These are phyloP conservation scores for Ochetophila trinervis DNA, from an alignment of 306 rosid species.

Conservation along the genomic window DNA sequence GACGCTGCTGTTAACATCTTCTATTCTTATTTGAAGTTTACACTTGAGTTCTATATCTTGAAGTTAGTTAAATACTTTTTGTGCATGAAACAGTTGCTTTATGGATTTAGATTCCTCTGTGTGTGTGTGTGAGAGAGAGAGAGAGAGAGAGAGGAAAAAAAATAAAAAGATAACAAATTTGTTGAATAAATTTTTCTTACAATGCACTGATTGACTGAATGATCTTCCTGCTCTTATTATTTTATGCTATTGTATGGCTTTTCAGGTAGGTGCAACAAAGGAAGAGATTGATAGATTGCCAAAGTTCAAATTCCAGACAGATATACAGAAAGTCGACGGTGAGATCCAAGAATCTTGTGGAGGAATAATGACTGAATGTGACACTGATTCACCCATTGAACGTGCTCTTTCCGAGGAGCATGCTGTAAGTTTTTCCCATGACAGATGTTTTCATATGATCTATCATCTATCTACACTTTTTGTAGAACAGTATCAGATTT, in stretches of 20 bases:
- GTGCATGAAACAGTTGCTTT: background rate
- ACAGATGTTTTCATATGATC: background rate
- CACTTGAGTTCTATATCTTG: background rate
- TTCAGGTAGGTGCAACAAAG: slow-evolving; percentile 86
- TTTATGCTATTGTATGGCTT: background rate
- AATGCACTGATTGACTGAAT: background rate
- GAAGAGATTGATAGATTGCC: slow-evolving; percentile 80
- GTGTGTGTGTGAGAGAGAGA: no score
- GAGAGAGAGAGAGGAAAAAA: background rate
- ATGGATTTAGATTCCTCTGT: background rate
- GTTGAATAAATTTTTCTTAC: slow-evolving; percentile 3
- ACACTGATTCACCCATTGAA: slow-evolving; percentile 40
- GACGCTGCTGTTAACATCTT: background rate
- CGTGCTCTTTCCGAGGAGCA: slow-evolving; percentile 53
- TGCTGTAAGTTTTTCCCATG: slow-evolving; percentile 58
- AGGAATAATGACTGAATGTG: slow-evolving; percentile 63
- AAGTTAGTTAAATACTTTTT: background rate
- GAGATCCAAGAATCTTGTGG: slow-evolving; percentile 52
- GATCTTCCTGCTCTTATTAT: background rate
- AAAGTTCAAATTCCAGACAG: slow-evolving; percentile 56
- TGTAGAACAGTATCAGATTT: background rate
- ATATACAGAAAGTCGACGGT: slow-evolving; percentile 39
- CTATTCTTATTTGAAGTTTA: background rate
- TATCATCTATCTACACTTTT: background rate
- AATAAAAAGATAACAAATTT: background rate